Conservation (phyloP, 352 stramenopile genomes). For the Globisporangium canariense region DNA sequence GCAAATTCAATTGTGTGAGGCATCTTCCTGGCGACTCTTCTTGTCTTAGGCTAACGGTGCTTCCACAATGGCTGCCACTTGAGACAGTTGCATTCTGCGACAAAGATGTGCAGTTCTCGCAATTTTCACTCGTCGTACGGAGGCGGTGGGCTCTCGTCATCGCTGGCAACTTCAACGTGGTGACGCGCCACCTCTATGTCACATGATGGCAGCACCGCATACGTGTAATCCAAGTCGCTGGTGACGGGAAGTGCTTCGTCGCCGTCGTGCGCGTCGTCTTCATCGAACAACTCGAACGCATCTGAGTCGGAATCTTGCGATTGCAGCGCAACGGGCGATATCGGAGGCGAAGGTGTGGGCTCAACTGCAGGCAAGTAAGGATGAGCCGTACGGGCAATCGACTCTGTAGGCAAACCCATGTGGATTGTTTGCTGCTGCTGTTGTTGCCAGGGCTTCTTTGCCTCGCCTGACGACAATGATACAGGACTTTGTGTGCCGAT, state of each 20-base stretch:
- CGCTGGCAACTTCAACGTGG: slow-evolving; percentile 4
- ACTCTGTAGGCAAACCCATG: background rate
- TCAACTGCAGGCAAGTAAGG: background rate
- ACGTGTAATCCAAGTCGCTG: background rate
- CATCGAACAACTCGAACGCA: slow-evolving; percentile 14
- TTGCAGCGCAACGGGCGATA: too few species aligned
- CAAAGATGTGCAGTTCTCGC: background rate
- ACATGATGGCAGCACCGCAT: background rate
- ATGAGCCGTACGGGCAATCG: background rate
- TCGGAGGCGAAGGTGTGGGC: background rate
- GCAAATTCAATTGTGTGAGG: background rate
- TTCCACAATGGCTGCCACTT: background rate
- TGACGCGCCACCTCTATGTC: background rate
- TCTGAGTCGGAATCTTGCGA: background rate
- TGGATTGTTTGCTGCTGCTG: background rate
- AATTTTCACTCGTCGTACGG: background rate
- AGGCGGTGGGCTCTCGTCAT: slow-evolving; percentile 1
- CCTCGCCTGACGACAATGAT: background rate
- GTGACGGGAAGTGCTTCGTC: background rate
- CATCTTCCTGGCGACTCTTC: background rate
- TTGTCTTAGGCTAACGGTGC: background rate
- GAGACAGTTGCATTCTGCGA: slow-evolving; percentile 8
- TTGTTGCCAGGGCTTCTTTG: background rate
- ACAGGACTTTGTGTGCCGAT: background rate
- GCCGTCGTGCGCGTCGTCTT: background rate